Evolutionary conservation across 352 stramenopile genomes (phyloP).

Genomic region (Globisporangium canariense): DNA sequence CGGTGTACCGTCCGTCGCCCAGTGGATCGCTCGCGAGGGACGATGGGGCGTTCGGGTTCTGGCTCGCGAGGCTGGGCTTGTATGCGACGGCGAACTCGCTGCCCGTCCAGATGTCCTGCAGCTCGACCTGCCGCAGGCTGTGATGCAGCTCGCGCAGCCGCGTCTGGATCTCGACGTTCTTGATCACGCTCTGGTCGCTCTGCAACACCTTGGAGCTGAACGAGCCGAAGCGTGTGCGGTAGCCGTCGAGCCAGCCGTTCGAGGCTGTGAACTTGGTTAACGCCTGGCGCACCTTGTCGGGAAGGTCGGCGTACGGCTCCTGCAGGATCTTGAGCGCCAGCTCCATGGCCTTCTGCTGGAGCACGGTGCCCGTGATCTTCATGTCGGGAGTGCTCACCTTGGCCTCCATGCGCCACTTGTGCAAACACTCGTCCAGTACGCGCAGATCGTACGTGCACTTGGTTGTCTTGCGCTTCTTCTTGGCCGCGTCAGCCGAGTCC

Average conservation of each 20-base stretch:
- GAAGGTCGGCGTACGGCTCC: constrained; percentile 63
- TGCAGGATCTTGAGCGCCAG: constrained; percentile 71
- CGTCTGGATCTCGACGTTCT: constrained; percentile 83
- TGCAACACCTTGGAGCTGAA: constrained; percentile 75
- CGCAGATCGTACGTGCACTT: constrained; percentile 82
- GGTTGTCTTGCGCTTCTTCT: constrained; percentile 86
- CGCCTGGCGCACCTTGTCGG: constrained; percentile 71
- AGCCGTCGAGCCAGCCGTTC: constrained; percentile 86
- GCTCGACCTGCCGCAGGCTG: constrained; percentile 49
- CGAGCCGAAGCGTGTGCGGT: constrained; percentile 76
- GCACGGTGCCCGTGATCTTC: constrained; percentile 74
- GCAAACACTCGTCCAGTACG: constrained; percentile 77
- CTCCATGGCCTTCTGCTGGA: constrained; percentile 85
- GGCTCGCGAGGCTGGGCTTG: constrained; percentile 30
- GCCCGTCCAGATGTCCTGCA: constrained; percentile 79
- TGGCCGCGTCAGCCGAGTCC: constrained; percentile 79
- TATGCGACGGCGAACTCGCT: constrained; percentile 72
- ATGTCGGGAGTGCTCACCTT: constrained; percentile 75
- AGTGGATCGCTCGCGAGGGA: neutral
- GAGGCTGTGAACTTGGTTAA: constrained; percentile 76
- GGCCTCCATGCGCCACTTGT: constrained; percentile 87
- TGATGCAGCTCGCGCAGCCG: constrained; percentile 80
- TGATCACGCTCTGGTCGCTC: constrained; percentile 64
- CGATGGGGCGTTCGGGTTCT: neutral
- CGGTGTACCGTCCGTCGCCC: constrained; percentile 51